Evolutionary conservation across 2,329 filamentous ascomycete species (phyloP).

Genomic region (Aspergillus spinulosporus): DNA sequence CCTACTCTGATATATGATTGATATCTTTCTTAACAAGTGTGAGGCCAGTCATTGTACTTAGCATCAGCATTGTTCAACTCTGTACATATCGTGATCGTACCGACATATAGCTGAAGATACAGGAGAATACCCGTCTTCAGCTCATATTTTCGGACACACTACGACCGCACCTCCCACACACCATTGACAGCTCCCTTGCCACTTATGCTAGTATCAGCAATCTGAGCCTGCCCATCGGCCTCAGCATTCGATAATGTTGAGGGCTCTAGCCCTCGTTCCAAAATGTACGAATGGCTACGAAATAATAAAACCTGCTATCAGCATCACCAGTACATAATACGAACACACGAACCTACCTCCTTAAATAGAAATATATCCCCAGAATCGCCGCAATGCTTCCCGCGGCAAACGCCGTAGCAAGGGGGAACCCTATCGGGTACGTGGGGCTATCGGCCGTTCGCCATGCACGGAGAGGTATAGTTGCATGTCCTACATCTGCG

Average conservation of each 20-base stretch:
- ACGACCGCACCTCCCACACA: slow-evolving; percentile 1
- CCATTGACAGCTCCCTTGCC: not conserved
- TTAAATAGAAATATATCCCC: slow-evolving; percentile 13
- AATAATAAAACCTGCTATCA: not conserved
- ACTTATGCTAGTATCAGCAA: not conserved
- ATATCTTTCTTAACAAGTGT: too few relatives aligned
- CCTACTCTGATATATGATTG: too few relatives aligned
- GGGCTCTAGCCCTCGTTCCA: not conserved
- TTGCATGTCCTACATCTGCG: slow-evolving; percentile 23
- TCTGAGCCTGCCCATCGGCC: not conserved
- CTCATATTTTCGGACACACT: not conserved
- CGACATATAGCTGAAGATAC: too few relatives aligned
- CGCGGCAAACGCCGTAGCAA: slow-evolving; percentile 20
- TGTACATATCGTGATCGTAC: too few relatives aligned
- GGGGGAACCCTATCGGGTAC: slow-evolving; percentile 24
- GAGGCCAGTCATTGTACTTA: too few relatives aligned
- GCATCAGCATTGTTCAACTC: too few relatives aligned
- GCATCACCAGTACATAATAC: not conserved
- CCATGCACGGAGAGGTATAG: slow-evolving; percentile 24
- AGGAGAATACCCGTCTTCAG: not conserved
- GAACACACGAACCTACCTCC: not conserved
- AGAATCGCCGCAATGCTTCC: slow-evolving; percentile 13
- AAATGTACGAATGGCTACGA: not conserved
- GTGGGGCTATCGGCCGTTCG: slow-evolving; percentile 21
- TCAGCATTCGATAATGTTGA: not conserved